Conservation (phyloP, 768 basidiomycete genomes). For the Calocera viscosa region DNA sequence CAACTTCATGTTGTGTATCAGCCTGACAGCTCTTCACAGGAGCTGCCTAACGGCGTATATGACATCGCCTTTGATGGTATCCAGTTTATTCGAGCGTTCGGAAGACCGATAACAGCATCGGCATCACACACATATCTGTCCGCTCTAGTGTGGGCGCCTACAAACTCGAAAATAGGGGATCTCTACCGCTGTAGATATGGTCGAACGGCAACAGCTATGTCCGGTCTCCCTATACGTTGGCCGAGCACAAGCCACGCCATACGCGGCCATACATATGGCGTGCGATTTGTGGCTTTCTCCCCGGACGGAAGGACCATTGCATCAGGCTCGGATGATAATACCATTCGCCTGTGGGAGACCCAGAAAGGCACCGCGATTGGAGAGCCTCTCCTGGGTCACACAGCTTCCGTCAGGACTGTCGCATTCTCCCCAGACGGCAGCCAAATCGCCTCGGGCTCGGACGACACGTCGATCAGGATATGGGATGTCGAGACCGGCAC, state of each 20-base stretch:
- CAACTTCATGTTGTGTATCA: no score
- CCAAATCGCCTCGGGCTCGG: slow-evolving; percentile 4
- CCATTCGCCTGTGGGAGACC: no score
- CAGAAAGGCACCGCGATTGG: no score
- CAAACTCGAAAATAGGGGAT: neutral
- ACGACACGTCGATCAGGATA: slow-evolving; percentile 1
- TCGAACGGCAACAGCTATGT: neutral
- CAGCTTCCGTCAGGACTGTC: no score
- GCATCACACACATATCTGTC: neutral
- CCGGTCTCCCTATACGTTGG: neutral
- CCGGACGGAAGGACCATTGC: no score
- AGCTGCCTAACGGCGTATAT: no score
- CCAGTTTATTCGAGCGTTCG: neutral
- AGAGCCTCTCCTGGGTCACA: no score
- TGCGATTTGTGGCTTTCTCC: no score
- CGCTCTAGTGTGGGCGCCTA: neutral
- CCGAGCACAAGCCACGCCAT: neutral
- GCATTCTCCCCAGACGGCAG: slow-evolving; percentile 2
- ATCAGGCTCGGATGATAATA: no score
- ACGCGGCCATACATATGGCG: neutral
- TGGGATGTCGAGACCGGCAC: slow-evolving; percentile 27
- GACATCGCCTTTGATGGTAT: neutral
- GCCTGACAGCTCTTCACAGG: no score
- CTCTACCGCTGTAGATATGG: neutral
- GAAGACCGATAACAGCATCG: neutral